These are phyloP conservation scores for Metarhizium album DNA, from an alignment of 2,329 filamentous ascomycete genomes.

Conservation along the genomic window DNA sequence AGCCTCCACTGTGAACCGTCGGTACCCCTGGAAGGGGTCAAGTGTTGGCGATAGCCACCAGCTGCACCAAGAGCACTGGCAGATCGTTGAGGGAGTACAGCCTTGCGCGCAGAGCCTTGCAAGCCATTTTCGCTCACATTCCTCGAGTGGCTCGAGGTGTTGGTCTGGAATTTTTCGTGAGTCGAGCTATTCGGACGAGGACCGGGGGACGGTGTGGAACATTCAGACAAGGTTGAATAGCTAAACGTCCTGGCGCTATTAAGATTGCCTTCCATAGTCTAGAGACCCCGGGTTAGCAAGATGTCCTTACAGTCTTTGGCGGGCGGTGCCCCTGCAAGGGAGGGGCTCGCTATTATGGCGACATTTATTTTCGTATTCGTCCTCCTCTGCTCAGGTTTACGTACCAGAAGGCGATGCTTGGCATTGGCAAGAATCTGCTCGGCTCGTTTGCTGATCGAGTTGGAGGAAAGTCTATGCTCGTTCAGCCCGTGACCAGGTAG, in stretches of 20 bases:
- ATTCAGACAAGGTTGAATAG: conserved; percentile 31
- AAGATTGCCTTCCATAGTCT: conserved; percentile 93
- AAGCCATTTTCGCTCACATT: conserved; percentile 22
- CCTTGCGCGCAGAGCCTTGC: conserved; percentile 16
- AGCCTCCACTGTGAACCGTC: conserved; percentile 27
- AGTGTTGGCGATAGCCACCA: conserved; percentile 44
- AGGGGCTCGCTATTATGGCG: no score
- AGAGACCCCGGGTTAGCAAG: conserved; percentile 7
- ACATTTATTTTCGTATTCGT: no score
- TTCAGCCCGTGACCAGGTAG: conserved; percentile 10
- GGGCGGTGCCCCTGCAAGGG: no score
- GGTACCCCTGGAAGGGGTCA: conserved; percentile 31
- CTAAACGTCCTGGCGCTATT: conserved; percentile 62
- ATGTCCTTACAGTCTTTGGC: not conserved
- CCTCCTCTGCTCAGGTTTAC: conserved; percentile 19
- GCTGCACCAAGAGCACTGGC: conserved; percentile 53
- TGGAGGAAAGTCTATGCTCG: conserved; percentile 59
- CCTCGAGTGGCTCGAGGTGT: conserved; percentile 15
- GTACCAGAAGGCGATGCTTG: conserved; percentile 75
- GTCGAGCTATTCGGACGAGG: conserved; percentile 17
- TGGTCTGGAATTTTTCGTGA: conserved; percentile 10
- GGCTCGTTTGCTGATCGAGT: conserved; percentile 67
- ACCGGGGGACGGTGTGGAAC: conserved; percentile 40
- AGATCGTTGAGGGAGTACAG: conserved; percentile 40
- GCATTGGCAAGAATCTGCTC: conserved; percentile 89